A percentile compares a stretch with the other conserved stretches of the same genome.
These are phyloP conservation scores for Diaporthe citriasiana DNA, from an alignment of 2,329 filamentous ascomycete genomes.

Conservation along the genomic window DNA sequence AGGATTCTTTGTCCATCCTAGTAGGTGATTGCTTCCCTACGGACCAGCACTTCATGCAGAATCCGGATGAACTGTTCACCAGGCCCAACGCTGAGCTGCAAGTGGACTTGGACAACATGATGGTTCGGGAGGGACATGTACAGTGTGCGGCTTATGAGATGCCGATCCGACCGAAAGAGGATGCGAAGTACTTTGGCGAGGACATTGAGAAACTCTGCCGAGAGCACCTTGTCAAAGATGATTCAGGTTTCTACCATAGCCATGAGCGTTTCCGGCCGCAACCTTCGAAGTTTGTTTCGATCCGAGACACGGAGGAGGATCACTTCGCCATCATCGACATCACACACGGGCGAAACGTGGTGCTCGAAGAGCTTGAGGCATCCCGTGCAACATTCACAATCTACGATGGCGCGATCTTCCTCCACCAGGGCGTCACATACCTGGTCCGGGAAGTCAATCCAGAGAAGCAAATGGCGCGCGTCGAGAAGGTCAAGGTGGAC, in stretches of 20 bases:
- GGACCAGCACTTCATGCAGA: conserved; percentile 97
- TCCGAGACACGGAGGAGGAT: conserved; percentile 89
- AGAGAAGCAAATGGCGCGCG: conserved; percentile 85
- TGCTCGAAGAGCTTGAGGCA: conserved; percentile 96
- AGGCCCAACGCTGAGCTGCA: conserved; percentile 91
- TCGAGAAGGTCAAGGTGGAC: conserved; percentile 90
- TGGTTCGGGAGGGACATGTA: conserved; percentile 92
- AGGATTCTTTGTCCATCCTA: conserved; percentile 90
- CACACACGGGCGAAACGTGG: conserved; percentile 83
- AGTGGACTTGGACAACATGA: conserved; percentile 91
- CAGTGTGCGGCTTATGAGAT: conserved; percentile 97
- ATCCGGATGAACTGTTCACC: conserved; percentile 93
- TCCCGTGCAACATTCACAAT: conserved; percentile 95
- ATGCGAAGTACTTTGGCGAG: conserved; percentile 83
- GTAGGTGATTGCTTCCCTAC: conserved; percentile 91
- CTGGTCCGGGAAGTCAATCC: conserved; percentile 90
- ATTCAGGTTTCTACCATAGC: conserved; percentile 88
- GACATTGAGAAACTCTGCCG: conserved; percentile 79
- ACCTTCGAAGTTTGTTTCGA: conserved; percentile 86
- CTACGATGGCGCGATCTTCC: conserved; percentile 96
- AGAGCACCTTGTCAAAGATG: conserved; percentile 81
- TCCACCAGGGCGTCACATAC: conserved; percentile 96
- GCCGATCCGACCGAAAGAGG: conserved; percentile 85
- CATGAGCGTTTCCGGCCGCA: conserved; percentile 89
- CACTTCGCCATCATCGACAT: conserved; percentile 95